phyloP scores from a whole-genome alignment of 768 basidiomycete species.

The Chiua virens region DNA sequence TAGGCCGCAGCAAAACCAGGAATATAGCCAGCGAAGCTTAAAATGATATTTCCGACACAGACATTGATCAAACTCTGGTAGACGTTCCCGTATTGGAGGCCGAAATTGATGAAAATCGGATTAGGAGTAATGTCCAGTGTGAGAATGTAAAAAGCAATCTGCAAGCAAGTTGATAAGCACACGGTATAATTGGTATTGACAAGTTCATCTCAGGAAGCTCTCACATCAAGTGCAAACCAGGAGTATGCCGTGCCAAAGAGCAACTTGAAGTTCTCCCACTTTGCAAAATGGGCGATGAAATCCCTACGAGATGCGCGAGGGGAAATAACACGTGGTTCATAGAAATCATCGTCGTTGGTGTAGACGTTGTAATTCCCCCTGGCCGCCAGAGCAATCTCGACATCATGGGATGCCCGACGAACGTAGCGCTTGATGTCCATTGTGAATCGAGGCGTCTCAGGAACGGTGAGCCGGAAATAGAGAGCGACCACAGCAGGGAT shows the following conservation, averaged over 20 bases:
- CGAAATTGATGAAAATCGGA: no score
- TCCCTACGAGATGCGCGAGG: constrained; percentile 64
- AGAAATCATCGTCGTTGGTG: constrained; percentile 45
- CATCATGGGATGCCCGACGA: constrained; percentile 66
- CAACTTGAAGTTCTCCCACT: no score
- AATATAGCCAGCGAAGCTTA: constrained; percentile 71
- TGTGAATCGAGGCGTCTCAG: no score
- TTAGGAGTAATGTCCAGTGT: no score
- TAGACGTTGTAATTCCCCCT: constrained; percentile 43
- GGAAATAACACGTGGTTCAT: constrained; percentile 52
- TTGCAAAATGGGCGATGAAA: no score
- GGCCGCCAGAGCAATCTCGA: constrained; percentile 49
- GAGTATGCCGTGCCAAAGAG: constrained; percentile 72
- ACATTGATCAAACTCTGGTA: constrained; percentile 63
- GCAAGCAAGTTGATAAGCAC: not conserved
- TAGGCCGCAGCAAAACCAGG: constrained; percentile 62
- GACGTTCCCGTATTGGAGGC: no score
- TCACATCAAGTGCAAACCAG: constrained; percentile 82
- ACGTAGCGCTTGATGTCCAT: constrained; percentile 71
- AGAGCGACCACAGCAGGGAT: no score
- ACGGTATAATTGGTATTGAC: not conserved
- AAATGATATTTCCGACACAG: no score
- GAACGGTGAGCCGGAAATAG: no score
- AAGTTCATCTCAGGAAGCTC: constrained; percentile 39
- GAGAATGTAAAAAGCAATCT: constrained; percentile 85